Conservation (phyloP, 2,329 filamentous ascomycete species). For the Venturia effusa region DNA sequence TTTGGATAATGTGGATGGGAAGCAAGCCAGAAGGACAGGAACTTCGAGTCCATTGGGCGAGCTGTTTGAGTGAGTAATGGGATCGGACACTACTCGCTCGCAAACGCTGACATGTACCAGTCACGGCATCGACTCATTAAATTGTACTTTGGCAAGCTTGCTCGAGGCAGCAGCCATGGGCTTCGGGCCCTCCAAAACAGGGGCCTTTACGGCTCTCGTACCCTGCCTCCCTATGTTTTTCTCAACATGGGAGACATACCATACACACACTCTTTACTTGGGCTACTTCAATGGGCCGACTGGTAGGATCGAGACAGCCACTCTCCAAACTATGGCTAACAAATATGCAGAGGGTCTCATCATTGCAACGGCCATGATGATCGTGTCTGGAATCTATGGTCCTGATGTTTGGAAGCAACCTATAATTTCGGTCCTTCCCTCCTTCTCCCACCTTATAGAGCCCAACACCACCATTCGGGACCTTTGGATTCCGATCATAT, state of each 20-base stretch:
- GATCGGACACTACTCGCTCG: not conserved
- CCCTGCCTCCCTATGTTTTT: constrained; percentile 98
- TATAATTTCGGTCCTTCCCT: constrained; percentile 45
- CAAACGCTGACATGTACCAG: constrained; percentile 24
- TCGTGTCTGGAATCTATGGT: constrained; percentile 76
- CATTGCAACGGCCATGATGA: constrained; percentile 78
- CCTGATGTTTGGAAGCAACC: constrained; percentile 76
- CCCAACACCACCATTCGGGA: constrained; percentile 55
- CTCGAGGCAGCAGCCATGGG: constrained; percentile 91
- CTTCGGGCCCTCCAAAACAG: constrained; percentile 70
- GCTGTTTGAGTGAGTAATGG: constrained; percentile 64
- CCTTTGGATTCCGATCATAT: constrained; percentile 62
- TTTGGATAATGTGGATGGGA: constrained; percentile 98
- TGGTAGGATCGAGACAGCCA: constrained; percentile 9
- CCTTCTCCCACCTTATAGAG: constrained; percentile 34
- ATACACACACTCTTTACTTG: constrained; percentile 93
- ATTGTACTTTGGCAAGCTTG: constrained; percentile 87
- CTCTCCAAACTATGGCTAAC: constrained; percentile 9
- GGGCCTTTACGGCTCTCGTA: constrained; percentile 82
- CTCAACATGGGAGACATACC: constrained; percentile 98
- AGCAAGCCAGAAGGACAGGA: constrained; percentile 88
- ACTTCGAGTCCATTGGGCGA: constrained; percentile 92
- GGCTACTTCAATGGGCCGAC: constrained; percentile 96
- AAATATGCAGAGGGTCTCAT: constrained; percentile 61
- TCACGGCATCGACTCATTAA: constrained; percentile 95